Conservation (phyloP, 2,329 filamentous ascomycete genomes). For the Alternaria conjuncta region DNA sequence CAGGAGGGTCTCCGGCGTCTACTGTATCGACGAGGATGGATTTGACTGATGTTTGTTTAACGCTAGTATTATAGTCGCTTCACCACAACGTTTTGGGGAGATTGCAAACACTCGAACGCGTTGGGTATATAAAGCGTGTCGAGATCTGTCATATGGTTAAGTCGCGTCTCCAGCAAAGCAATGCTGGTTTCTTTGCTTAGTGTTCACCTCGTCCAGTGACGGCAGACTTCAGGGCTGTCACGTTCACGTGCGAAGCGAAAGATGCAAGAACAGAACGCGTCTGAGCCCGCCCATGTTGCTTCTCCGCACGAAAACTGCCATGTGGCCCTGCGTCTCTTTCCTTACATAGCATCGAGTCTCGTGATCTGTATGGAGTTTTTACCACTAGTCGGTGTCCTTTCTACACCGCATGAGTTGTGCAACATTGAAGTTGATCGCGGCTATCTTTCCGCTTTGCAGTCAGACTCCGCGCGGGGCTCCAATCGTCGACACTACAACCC, state of each 20-base stretch:
- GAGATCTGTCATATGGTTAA: neutral
- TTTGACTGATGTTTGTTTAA: neutral
- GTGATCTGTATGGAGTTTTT: neutral
- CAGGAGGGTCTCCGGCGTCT: neutral
- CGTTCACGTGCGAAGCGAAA: conserved; percentile 1
- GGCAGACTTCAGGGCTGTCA: neutral
- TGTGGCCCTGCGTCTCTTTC: neutral
- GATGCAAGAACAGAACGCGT: neutral
- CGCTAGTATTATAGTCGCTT: neutral
- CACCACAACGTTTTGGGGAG: neutral
- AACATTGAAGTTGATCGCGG: conserved; percentile 1
- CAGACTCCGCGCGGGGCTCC: conserved; percentile 8
- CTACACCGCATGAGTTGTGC: neutral
- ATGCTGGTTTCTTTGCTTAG: neutral
- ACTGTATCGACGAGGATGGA: neutral
- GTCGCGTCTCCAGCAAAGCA: neutral
- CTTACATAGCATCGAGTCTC: neutral
- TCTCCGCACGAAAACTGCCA: neutral
- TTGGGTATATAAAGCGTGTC: neutral
- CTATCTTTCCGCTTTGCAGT: conserved; percentile 5
- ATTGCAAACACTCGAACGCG: neutral
- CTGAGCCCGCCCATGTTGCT: neutral
- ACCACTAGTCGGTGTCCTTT: neutral
- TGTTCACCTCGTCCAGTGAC: neutral
- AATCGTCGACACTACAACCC: conserved; percentile 3